A percentile compares a stretch with the other conserved stretches of the same genome.
Evolutionary conservation across 2,329 filamentous ascomycete genomes (phyloP).

Genomic region (Fusarium musae): DNA sequence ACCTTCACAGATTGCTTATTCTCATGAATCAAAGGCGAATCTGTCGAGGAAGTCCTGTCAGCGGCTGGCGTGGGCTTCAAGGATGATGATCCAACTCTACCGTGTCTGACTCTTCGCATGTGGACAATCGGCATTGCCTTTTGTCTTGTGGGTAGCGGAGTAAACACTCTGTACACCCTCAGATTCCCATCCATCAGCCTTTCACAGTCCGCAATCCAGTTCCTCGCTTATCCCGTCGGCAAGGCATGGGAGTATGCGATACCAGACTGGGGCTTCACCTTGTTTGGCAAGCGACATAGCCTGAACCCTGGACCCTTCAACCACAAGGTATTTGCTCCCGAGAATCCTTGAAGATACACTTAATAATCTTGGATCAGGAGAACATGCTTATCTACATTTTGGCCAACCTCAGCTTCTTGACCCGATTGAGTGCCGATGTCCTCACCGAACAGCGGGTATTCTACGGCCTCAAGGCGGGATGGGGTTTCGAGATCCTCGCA

Average conservation of each 20-base stretch:
- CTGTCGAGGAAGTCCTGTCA: slow-evolving; percentile 42
- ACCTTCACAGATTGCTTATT: too few relatives aligned
- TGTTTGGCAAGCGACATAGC: slow-evolving; percentile 42
- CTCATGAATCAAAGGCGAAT: slow-evolving; percentile 1
- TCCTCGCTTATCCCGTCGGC: slow-evolving; percentile 57
- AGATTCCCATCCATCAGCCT: slow-evolving; percentile 48
- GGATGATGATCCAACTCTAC: slow-evolving; percentile 43
- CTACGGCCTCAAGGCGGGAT: slow-evolving; percentile 56
- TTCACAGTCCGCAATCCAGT: slow-evolving; percentile 52
- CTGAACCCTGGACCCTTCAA: slow-evolving; percentile 56
- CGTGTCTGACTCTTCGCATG: slow-evolving; percentile 53
- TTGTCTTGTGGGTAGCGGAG: slow-evolving; percentile 50
- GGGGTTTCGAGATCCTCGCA: slow-evolving; percentile 62
- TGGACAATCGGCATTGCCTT: slow-evolving; percentile 53
- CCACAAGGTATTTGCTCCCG: slow-evolving; percentile 39
- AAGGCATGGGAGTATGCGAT: slow-evolving; percentile 50
- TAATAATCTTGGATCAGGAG: slow-evolving; percentile 46
- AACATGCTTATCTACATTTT: slow-evolving; percentile 66
- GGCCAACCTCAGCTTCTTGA: slow-evolving; percentile 64
- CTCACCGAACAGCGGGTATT: slow-evolving; percentile 53
- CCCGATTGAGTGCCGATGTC: slow-evolving; percentile 50
- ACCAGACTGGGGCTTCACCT: slow-evolving; percentile 46
- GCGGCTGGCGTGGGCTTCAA: slow-evolving; percentile 47
- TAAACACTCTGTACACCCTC: slow-evolving; percentile 57
- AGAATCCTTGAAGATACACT: fast-evolving